Evolutionary conservation across 345 rosid species (phyloP).

Genomic region (Linum tenue): DNA sequence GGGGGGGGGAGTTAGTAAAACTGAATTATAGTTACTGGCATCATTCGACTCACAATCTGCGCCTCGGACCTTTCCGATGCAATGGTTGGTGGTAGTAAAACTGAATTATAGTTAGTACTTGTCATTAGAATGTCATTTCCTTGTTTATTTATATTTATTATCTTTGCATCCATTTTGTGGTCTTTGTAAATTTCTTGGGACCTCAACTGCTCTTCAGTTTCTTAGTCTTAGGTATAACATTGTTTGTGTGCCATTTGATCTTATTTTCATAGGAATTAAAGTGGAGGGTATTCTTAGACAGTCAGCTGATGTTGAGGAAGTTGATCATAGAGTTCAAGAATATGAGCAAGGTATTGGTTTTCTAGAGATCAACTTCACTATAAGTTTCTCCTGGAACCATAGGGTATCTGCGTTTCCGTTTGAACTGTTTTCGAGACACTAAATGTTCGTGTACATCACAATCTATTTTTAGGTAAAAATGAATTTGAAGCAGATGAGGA

Average conservation of each 20-base stretch:
- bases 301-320: slow-evolving; percentile 97
- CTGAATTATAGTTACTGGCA: no score
- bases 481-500: slow-evolving; percentile 85
- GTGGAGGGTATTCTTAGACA: slow-evolving; percentile 91
- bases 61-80: no score
- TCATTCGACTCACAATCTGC: no score
- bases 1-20: no score
- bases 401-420: not conserved
- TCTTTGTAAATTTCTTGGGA: not conserved
- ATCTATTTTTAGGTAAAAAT: slow-evolving; percentile 50
- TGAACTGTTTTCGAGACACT: not conserved
- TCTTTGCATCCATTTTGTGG: no score
- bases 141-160: no score
- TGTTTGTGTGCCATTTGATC: not conserved
- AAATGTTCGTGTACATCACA: not conserved
- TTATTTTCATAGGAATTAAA: slow-evolving; percentile 54
- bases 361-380: slow-evolving; percentile 15
- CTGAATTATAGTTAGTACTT: no score
- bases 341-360: slow-evolving; percentile 72
- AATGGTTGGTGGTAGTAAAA: no score
- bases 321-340: slow-evolving; percentile 84
- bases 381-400: not conserved
- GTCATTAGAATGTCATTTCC: no score
- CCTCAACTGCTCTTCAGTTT: not conserved
- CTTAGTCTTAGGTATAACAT: not conserved